These are phyloP conservation scores for Mycena polygramma DNA, from an alignment of 768 basidiomycete genomes.

Conservation along the genomic window DNA sequence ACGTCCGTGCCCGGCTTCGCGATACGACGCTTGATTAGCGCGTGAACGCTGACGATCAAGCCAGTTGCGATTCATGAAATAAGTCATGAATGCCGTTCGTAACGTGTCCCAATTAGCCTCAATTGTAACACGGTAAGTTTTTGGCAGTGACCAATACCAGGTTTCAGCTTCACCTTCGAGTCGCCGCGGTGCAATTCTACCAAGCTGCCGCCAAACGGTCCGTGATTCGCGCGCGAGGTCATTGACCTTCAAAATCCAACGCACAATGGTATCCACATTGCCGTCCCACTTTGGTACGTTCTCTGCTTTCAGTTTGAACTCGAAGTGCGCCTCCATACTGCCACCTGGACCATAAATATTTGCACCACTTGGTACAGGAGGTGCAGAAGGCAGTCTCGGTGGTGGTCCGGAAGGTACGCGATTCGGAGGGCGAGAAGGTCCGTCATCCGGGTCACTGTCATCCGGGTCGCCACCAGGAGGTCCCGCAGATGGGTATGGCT, in stretches of 20 bases:
- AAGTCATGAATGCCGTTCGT: too few species aligned
- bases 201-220: background rate
- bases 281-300: background rate
- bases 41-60: too few species aligned
- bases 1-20: background rate
- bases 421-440: background rate
- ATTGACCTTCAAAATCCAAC: background rate
- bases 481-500: background rate
- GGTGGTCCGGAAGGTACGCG: too few species aligned
- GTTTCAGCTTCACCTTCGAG: background rate
- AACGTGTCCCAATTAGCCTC: background rate
- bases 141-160: background rate
- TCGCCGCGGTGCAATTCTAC: background rate
- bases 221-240: background rate
- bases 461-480: background rate
- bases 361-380: background rate
- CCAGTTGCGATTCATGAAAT: too few species aligned
- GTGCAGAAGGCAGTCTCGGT: background rate
- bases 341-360: background rate
- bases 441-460: background rate
- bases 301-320: background rate
- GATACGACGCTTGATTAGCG: background rate
- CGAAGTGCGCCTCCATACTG: background rate
- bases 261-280: background rate
- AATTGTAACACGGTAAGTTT: background rate